These are phyloP conservation scores for Orbilia ellipsospora DNA, from an alignment of 2,329 filamentous ascomycete genomes.

Conservation along the genomic window DNA sequence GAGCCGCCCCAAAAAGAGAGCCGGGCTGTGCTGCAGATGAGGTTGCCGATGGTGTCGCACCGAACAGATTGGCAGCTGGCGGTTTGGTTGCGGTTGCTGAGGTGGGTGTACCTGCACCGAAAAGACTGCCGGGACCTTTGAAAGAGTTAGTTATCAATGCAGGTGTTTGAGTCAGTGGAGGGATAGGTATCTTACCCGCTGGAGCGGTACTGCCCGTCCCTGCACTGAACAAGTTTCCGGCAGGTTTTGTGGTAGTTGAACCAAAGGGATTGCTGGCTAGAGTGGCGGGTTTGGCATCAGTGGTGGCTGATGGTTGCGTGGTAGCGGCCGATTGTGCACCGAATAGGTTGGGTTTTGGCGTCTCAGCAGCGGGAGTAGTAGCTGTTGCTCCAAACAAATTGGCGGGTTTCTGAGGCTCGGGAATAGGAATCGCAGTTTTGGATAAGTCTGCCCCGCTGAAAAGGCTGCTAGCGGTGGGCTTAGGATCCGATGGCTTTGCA, in stretches of 20 bases:
- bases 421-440: conserved; percentile 55
- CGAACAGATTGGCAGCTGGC: conserved; percentile 52
- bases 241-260: conserved; percentile 19
- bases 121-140: conserved; percentile 5
- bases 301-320: conserved; percentile 15
- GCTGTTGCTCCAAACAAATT: neutral
- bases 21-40: conserved; percentile 1
- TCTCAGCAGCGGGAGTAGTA: conserved; percentile 30
- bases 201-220: conserved; percentile 22
- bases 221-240: conserved; percentile 11
- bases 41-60: conserved; percentile 13
- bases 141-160: neutral
- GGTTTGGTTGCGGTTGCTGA: conserved; percentile 38
- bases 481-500: conserved; percentile 59
- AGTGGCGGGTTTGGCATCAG: conserved; percentile 14
- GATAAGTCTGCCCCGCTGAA: conserved; percentile 59
- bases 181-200: conserved; percentile 15
- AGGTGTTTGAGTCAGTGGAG: neutral
- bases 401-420: conserved; percentile 34
- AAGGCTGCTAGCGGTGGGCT: conserved; percentile 61
- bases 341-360: conserved; percentile 60
- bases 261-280: conserved; percentile 33
- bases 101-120: conserved; percentile 29
- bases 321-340: conserved; percentile 50
- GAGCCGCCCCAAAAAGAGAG: conserved; percentile 30